Conservation (phyloP, 257 asterid genomes). For the Salvia splendens region DNA sequence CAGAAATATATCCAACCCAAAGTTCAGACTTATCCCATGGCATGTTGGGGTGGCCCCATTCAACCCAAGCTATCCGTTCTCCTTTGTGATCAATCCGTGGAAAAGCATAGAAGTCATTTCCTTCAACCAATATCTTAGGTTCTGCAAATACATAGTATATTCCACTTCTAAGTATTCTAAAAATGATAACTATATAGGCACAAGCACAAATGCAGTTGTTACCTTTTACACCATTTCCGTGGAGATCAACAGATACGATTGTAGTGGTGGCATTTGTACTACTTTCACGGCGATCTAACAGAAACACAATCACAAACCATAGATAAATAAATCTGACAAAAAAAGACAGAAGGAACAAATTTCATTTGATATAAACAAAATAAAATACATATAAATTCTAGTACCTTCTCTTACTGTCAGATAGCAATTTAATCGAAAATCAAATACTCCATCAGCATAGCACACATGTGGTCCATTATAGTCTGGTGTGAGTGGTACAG, state of each 20-base stretch:
- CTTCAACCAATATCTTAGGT: slow-evolving; percentile 64
- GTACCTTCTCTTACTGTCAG: slow-evolving; percentile 88
- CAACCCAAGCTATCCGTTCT: slow-evolving; percentile 89
- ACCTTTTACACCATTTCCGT: slow-evolving; percentile 53
- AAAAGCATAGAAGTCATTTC: slow-evolving; percentile 91
- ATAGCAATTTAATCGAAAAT: slow-evolving; percentile 70
- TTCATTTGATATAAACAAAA: slow-evolving; percentile 5
- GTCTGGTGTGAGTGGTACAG: slow-evolving; percentile 86
- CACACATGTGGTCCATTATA: slow-evolving; percentile 69
- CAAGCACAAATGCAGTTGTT: slow-evolving; percentile 25
- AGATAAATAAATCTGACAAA: slow-evolving; percentile 8
- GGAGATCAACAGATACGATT: slow-evolving; percentile 67
- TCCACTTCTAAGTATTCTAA: slow-evolving; percentile 1
- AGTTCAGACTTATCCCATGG: slow-evolving; percentile 98
- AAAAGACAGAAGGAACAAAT: neutral
- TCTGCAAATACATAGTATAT: slow-evolving; percentile 40
- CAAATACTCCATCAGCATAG: slow-evolving; percentile 94
- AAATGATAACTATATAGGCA: slow-evolving; percentile 4
- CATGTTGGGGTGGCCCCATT: slow-evolving; percentile 98
- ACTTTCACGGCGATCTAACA: slow-evolving; percentile 77
- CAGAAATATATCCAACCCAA: slow-evolving; percentile 93
- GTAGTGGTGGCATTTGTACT: slow-evolving; percentile 63
- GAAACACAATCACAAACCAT: slow-evolving; percentile 26
- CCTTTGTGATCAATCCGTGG: slow-evolving; percentile 86
- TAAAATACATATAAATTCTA: slow-evolving; percentile 17